These are phyloP conservation scores for Saccharomycopsis selenospora DNA, from an alignment of 805 yeast genomes.

Conservation along the genomic window DNA sequence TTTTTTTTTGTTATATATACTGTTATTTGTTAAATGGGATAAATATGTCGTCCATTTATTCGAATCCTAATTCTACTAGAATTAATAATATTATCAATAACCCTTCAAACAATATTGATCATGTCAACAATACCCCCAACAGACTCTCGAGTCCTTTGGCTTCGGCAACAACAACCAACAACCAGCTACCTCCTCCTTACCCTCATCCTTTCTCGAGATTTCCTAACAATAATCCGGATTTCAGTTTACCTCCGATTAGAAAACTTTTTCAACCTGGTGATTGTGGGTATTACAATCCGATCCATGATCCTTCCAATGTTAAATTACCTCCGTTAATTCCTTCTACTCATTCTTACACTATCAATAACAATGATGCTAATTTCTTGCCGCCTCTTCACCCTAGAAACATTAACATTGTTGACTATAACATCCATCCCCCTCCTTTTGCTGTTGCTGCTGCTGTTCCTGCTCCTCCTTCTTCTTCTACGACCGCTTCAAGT, in stretches of 20 bases:
- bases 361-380: neutral
- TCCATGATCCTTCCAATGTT: neutral
- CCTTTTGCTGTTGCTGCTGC: neutral
- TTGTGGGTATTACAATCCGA: neutral
- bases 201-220: neutral
- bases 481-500: neutral
- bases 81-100: too few relatives aligned
- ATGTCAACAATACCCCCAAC: too few relatives aligned
- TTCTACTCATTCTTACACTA: neutral
- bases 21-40: too few relatives aligned
- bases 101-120: too few relatives aligned
- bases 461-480: neutral
- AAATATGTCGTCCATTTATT: too few relatives aligned
- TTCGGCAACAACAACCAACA: too few relatives aligned
- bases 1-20: too few relatives aligned
- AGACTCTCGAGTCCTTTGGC: too few relatives aligned
- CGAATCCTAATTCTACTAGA: too few relatives aligned
- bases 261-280: neutral
- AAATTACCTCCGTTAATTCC: constrained; percentile 1
- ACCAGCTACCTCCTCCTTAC: neutral
- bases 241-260: neutral
- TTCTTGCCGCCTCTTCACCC: neutral
- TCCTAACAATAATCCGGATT: neutral
- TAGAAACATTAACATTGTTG: neutral
- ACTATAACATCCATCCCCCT: too few relatives aligned